Base-by-base conservation (phyloP, 805 yeast genomes). In the Phaffomyces antillensis region DNA sequence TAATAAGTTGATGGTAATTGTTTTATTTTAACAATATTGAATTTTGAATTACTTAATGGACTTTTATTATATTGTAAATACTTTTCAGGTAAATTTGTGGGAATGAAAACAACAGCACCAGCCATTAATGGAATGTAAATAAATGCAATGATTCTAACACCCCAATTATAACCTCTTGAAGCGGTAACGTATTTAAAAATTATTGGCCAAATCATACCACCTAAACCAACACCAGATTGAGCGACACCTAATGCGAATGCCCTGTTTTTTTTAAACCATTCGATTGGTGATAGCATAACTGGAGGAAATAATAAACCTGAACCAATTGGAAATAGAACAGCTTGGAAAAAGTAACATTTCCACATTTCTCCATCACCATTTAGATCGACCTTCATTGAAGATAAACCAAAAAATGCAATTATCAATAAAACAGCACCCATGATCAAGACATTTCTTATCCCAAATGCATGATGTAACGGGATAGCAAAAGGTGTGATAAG, bases 211-310 rank as follows among this genome's bases (percentile, higher is more conserved):
- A 65, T 54, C 7, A 72, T 65, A 49, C 81, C 81, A 32, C 80
- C 77, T 2, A 75, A 53, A 38, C 80, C 80, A 6, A 77, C 76
- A 18, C 81, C 81, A 25, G 71, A 59, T 23, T 68, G 57, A 3
- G 73, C 65, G 20, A 73, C 58, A 11, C 81, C 81, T 51, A 71
- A 56, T 1, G 79, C 77, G 16, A 68, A 60, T 1, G 83, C 81
- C 53, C 89, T 68, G 48, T 67, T 79, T 50, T 73, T 77, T 37
- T 75, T 64, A 61, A 84, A 84, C 83, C 86, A 83, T 45, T 81
- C 88, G 0, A 87, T 86, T 18, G 84, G 57, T 8, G 82, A 61
- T 9, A 79, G 72, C 33, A 80, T 63, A 7, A 76, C 77, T 0
- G 89, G 81, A 6, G 80, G 67, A 41, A 77, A 74, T 32, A 79